Evolutionary conservation across 306 rosid genomes (phyloP).

Genomic region (Vigna trinervia): DNA sequence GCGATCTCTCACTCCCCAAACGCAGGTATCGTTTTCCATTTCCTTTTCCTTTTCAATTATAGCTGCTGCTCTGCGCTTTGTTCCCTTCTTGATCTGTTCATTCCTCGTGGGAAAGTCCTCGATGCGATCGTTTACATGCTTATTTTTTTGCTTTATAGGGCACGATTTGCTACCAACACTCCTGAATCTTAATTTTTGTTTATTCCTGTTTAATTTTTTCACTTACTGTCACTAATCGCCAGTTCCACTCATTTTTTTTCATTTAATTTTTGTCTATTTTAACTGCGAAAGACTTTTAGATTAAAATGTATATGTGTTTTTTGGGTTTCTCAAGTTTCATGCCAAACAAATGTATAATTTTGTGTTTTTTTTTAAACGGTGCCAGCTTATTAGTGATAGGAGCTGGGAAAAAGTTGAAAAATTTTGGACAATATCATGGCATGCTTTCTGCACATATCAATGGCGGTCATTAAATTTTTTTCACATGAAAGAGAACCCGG

Average conservation of each 20-base stretch:
- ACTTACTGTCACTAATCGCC: background rate
- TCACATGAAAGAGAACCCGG: background rate
- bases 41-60: background rate
- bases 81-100: slow-evolving; percentile 20
- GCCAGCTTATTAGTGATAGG: background rate
- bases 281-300: too few species aligned
- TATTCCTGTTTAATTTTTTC: background rate
- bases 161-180: background rate
- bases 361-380: too few species aligned
- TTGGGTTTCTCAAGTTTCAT: background rate
- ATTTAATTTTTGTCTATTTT: background rate
- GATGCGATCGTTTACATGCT: background rate
- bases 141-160: background rate
- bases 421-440: background rate
- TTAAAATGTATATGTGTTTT: background rate
- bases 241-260: background rate
- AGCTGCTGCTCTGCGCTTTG: background rate
- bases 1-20: slow-evolving; percentile 45
- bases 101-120: background rate
- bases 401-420: background rate
- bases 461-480: background rate
- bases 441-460: background rate
- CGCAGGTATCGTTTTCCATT: slow-evolving; percentile 40
- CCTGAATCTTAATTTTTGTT: background rate
- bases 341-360: too few species aligned